Conservation (phyloP, 805 yeast species). For the Saccharomyces cerevisiae region DNA sequence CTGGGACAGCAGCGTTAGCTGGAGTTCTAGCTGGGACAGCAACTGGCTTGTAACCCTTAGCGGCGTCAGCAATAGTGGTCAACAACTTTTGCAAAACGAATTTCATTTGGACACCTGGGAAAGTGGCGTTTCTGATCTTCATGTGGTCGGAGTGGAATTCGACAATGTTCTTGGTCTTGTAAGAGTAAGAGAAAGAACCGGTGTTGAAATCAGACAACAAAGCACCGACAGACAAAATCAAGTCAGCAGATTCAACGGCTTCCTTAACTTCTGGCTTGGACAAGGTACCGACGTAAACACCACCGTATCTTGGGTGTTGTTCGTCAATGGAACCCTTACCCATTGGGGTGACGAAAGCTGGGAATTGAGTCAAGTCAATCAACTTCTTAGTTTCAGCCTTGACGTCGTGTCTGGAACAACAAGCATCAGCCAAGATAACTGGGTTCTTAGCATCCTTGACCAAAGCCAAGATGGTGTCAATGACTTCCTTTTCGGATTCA, state of each 20-base stretch:
- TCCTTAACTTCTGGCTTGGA: constrained; percentile 65
- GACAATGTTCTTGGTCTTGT: constrained; percentile 64
- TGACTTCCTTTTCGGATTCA: constrained; percentile 56
- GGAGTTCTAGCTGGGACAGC: constrained; percentile 48
- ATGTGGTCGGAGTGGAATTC: constrained; percentile 75
- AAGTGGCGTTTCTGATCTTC: constrained; percentile 60
- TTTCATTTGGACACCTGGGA: constrained; percentile 69
- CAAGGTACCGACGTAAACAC: constrained; percentile 79
- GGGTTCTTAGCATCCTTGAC: constrained; percentile 58
- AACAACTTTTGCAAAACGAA: constrained; percentile 40
- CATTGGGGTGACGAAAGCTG: constrained; percentile 82
- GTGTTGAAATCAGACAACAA: constrained; percentile 83
- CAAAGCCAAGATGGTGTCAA: constrained; percentile 43
- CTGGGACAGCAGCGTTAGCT: constrained; percentile 38
- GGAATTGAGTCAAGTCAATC: constrained; percentile 64
- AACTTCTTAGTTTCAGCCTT: constrained; percentile 53
- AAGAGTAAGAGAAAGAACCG: constrained; percentile 73
- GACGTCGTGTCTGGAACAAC: constrained; percentile 72
- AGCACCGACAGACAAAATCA: constrained; percentile 73
- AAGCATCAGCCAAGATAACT: constrained; percentile 74
- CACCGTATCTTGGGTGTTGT: constrained; percentile 64
- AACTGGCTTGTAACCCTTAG: constrained; percentile 40
- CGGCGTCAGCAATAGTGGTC: constrained; percentile 32
- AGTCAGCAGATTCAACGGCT: constrained; percentile 66
- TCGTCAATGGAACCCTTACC: constrained; percentile 79